Base-by-base conservation (phyloP, 2,329 filamentous ascomycete species). In the Delphinella strobiligena region DNA sequence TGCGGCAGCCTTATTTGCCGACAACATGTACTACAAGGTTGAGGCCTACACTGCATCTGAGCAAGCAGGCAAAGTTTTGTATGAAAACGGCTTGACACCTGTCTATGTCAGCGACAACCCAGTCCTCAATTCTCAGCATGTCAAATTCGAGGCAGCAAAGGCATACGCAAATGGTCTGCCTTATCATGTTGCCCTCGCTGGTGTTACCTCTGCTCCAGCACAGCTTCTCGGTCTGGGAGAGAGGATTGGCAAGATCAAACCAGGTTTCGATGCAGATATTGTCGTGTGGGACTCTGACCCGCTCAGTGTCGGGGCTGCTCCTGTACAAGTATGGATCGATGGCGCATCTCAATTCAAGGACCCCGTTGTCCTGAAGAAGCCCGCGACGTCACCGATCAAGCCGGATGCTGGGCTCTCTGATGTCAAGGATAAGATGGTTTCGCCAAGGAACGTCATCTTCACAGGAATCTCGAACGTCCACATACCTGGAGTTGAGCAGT, bases 51-150 rank as follows among this genome's bases (percentile, higher is more conserved):
- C 72, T 4, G 78, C 70, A 0, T 80, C 75, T 9, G 75, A 81
- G 53, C 72, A 72, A 43, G 78, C 78, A 2, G 78, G 78, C 18
- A 81, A 80, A 52, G 66, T 75, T 3, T 65, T 83, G 0, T 75
- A 75, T 47, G 77, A 82, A 16, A 67, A 72, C 41, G 77, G 74
- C 18, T 63, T 83, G 22, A 80, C 76, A 0, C 69, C 76, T 1
- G 71, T 80, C 16, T 82, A 80, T 47, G 78, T 82, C n/a, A 77
- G 72, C 44, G 78, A 82, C 52, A 83, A 82, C 52, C 79, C 79
- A 0, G 77, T 81, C 0, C 56, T 81, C 39, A 82, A 81, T 48
- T 77, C 77, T 1, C 78, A 82, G 54, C 78, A 82, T 46, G 75
- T 82, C 3, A 61, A 82, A 1, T 78, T 80, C 35, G 78, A 68